These are phyloP conservation scores for Spizellomyces sp. DNA, from an alignment of 192 early-diverging fungal species.

Conservation along the genomic window DNA sequence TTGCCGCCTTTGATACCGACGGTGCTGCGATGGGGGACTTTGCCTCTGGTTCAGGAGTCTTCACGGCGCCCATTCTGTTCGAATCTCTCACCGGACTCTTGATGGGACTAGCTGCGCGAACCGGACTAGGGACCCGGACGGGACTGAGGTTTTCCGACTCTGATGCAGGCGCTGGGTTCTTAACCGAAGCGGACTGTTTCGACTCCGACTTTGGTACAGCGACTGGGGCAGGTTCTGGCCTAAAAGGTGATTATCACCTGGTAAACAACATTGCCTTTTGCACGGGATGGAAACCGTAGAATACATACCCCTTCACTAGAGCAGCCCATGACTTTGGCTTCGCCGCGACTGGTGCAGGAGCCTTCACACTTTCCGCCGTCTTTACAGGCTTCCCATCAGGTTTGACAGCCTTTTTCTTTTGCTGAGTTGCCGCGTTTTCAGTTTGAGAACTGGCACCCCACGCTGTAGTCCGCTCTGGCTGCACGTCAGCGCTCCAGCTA, in stretches of 20 bases:
- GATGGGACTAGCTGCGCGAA: conserved; percentile 36
- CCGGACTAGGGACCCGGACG: background rate
- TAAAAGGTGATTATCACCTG: background rate
- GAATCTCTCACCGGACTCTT: conserved; percentile 7
- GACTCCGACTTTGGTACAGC: conserved; percentile 5
- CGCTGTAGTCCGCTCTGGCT: background rate
- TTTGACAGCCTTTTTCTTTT: conserved; percentile 31
- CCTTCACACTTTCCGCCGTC: conserved; percentile 17
- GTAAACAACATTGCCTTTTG: too few relatives aligned
- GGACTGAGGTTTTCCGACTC: background rate
- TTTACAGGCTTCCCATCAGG: conserved; percentile 17
- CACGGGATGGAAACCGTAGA: background rate
- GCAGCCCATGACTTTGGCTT: conserved; percentile 59
- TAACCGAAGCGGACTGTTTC: background rate
- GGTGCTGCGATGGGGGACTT: conserved; percentile 1
- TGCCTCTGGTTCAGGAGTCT: conserved; percentile 3
- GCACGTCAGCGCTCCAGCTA: background rate
- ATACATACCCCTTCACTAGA: conserved; percentile 61
- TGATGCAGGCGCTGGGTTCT: background rate
- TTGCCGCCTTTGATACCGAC: conserved; percentile 4
- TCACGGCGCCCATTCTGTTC: background rate
- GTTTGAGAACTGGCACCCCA: conserved; percentile 1
- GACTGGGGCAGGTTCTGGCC: background rate
- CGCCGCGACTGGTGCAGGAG: conserved; percentile 26
- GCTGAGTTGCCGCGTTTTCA: background rate